Evolutionary conservation across 2,329 filamentous ascomycete genomes (phyloP), one percentile per base, ranked within the genome.

Genomic region (Neocucurbitaria cava): DNA sequence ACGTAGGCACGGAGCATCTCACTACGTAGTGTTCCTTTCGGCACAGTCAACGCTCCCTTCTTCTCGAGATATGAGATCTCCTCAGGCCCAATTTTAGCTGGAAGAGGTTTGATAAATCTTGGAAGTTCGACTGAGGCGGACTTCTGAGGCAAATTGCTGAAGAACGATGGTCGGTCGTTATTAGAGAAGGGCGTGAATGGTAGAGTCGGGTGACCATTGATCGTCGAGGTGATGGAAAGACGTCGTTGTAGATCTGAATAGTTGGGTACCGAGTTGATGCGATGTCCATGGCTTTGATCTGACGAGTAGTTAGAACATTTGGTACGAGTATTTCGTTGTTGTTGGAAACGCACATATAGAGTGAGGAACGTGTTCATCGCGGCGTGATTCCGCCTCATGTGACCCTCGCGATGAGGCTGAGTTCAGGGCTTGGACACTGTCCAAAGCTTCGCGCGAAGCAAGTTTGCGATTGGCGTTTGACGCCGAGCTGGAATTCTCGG

Each of bases 21-120:
- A 72, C 90, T 91, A 68, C 94, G 90, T 31, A 97, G 80, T 4
- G 79, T 77, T 3, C 83, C 76, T 36, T 85, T 82, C 2, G 94
- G 94, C 36, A 97, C 84, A 1, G 87, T 87, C 62, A 97, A 79
- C 1, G 92, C 92, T 4, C 92, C 92, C 80, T 96, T 97, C 71
- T 87, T 85, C 58, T 88, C 85, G 52, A 97, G 83, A 74, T 95
- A 96, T 52, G 87, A 84, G 56, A 96, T 85, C 78, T 97, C 93
- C 64, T 96, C 92, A 13, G 85, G 82, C 5, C 89, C 87, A 64
- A 96, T 89, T 69, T 89, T 89, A 39, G 85, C 77, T 0, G 92
- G 92, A 6, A 96, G 81, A 21, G 91, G 88, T 67, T 91, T 90
- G 69, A 97, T 87, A 70, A 92, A 97, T 52, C 87, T 74, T 6